Evolutionary conservation across 2,329 filamentous ascomycete genomes (phyloP).

Genomic region (Metarhizium brunneum): DNA sequence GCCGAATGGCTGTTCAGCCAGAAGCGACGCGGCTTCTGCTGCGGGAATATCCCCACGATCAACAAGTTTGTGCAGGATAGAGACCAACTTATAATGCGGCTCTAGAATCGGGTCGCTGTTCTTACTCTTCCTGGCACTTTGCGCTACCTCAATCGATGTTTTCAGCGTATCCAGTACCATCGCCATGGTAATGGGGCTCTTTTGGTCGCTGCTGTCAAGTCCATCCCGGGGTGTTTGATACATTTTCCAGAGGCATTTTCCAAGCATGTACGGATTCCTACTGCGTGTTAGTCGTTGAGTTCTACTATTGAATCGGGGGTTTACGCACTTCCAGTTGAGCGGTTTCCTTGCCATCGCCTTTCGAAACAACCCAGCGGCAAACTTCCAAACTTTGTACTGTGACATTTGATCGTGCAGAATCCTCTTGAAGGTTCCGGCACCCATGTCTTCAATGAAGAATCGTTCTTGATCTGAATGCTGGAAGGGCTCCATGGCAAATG

Average conservation of each 20-base stretch:
- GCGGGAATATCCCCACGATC: slow-evolving; percentile 36
- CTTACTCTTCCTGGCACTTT: slow-evolving; percentile 43
- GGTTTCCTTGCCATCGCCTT: slow-evolving; percentile 46
- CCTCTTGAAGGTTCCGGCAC: slow-evolving; percentile 40
- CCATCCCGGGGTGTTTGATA: slow-evolving; percentile 38
- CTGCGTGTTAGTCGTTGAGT: slow-evolving; percentile 5
- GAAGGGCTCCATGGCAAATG: slow-evolving; percentile 55
- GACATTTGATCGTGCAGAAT: slow-evolving; percentile 47
- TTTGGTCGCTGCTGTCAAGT: slow-evolving; percentile 34
- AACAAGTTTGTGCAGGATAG: slow-evolving; percentile 74
- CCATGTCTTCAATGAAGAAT: slow-evolving; percentile 44
- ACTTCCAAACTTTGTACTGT: slow-evolving; percentile 53
- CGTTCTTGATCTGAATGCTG: slow-evolving; percentile 46
- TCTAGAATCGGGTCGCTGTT: slow-evolving; percentile 73
- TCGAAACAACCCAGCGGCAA: slow-evolving; percentile 45
- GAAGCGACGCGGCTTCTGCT: slow-evolving; percentile 40
- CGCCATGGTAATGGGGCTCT: slow-evolving; percentile 21
- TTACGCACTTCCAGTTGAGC: slow-evolving; percentile 46
- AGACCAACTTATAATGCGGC: slow-evolving; percentile 86
- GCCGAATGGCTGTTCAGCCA: slow-evolving; percentile 48
- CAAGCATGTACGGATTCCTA: slow-evolving; percentile 50
- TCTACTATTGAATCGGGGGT: no score
- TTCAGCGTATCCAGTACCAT: slow-evolving; percentile 40
- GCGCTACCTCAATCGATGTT: slow-evolving; percentile 40
- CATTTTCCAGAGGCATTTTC: slow-evolving; percentile 57